Base-by-base conservation (phyloP, 2,329 filamentous ascomycete species). In the Periconia digitata region DNA sequence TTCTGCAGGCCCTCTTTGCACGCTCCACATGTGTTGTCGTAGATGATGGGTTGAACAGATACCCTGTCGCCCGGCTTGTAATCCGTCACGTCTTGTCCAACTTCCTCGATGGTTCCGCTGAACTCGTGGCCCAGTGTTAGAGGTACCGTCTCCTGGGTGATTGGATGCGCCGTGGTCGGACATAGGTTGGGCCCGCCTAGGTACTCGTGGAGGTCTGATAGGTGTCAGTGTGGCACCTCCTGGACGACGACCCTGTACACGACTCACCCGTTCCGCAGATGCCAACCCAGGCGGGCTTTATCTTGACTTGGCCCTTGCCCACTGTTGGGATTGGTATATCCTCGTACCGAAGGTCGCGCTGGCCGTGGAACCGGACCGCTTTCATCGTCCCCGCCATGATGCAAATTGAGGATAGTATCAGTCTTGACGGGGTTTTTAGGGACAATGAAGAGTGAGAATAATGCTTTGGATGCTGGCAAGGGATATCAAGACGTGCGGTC, bases 71-170 rank as follows among this genome's bases (percentile, higher is more conserved):
- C 79, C 3, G 72, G 58, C 44, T 75, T 74, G 59, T 76, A 75
- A n/a, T 74, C 69, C 6, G 63, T 67, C 8, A 82, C 76, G 10
- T 72, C 76, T n/a, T 76, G 69, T 27, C 76, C 76, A 12, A 80
- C 71, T 56, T 80, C 78, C 59, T 80, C 77, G 27, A 81, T 70
- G 1, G 74, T 67, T 12, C 77, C 79, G 44, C 72, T 75, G 59
- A 81, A 81, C 53, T 81, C 79, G 56, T 81, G 78, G 13, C 79
- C 79, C 45, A 81, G 74, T 2, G 77, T 79, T 46, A 81, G 51
- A n/a, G 76, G 79, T 2, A 77, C 70, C 5, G 69, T 75, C 61
- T 79, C 79, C 40, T 73, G 72, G 3, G 79, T 83, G 50, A 81
- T 78, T 0, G 78, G 77, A 64, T 82, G 79, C 3, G 79, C 77